Evolutionary conservation across 345 rosid species (phyloP), one percentile per base, ranked within the genome.

Genomic region (Ceriops decandra): DNA sequence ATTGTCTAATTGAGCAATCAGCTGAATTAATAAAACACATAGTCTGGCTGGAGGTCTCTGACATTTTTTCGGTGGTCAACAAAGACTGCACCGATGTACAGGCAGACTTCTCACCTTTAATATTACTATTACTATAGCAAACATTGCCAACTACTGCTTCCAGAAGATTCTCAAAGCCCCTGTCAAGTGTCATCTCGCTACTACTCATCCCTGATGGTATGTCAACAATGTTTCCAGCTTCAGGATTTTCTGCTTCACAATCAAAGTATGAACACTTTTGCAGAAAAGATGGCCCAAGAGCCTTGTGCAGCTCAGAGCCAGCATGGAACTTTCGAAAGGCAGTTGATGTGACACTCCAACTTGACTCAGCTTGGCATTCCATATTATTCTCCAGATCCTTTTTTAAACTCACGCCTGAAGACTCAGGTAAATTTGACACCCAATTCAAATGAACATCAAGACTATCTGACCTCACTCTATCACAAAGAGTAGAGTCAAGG

Each of bases 121-220:
- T 74, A 57, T 77, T 85, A 77, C 72, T 80, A 60, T 80, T 77
- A 70, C 82, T 78, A 27, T 82, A 75, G 80, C 87, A 87, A 76
- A 79, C 83, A 52, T 77, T 90, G 70, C 93, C 92, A 59, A 93
- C 93, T 61, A 93, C 85, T 52, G 98, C 98, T 76, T 93, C 97
- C 61, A 93, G 80, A 71, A 93, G 98, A 84, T 86, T 91, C 80
- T 86, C 97, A 33, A 86, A 71, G 66, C 80, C 80, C 30, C 86
- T 72, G 64, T 82, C 96, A 80, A 77, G 71, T 6, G 83, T 82
- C 66, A 84, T 81, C 63, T 82, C 87, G 81, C 89, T 86, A 54
- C 81, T 78, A 71, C 82, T 85, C 73, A 78, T 81, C 54, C 72
- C 85, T 71, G 84, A 88, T 68, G 80, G 69, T 80, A 85, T 61